These are phyloP conservation scores for Carex parvula DNA, from an alignment of 176 grass and related monocot genomes.

Conservation along the genomic window DNA sequence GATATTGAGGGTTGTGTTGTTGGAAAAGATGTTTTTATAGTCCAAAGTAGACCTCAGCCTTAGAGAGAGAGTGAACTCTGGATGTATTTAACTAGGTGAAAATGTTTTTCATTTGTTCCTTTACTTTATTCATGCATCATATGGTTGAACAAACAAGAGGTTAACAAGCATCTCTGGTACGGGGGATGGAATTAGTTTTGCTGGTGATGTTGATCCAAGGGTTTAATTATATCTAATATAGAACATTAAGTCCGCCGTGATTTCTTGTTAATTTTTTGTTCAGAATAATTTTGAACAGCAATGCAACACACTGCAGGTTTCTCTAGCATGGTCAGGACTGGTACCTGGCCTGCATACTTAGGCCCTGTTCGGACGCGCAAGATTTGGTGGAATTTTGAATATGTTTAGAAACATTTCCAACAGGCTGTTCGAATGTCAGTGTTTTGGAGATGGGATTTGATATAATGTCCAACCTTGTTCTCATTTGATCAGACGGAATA, in stretches of 20 bases:
- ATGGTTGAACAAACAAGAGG: neutral
- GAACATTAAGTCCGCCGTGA: neutral
- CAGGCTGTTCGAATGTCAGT: too few relatives aligned
- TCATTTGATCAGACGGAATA: too few relatives aligned
- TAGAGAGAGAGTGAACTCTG: slow-evolving; percentile 13
- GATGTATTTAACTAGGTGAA: neutral
- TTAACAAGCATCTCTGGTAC: slow-evolving; percentile 9
- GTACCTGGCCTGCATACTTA: too few relatives aligned
- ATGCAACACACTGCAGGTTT: neutral
- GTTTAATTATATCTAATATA: neutral
- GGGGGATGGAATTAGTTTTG: neutral
- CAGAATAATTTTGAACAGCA: neutral
- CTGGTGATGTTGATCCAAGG: neutral
- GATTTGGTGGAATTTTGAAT: too few relatives aligned
- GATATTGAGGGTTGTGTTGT: slow-evolving; percentile 93
- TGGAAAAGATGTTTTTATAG: slow-evolving; percentile 73
- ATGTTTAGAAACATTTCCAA: too few relatives aligned
- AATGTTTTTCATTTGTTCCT: neutral
- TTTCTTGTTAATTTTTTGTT: neutral
- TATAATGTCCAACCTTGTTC: too few relatives aligned
- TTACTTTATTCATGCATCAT: too few relatives aligned
- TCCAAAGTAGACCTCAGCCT: slow-evolving; percentile 87
- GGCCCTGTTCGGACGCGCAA: too few relatives aligned
- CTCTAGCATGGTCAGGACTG: too few relatives aligned
- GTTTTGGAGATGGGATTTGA: too few relatives aligned